Percentiles rank a stretch among this genome's conserved stretches.
phyloP scores from a whole-genome alignment of 345 rosid genomes.

The Theobroma cacao region DNA sequence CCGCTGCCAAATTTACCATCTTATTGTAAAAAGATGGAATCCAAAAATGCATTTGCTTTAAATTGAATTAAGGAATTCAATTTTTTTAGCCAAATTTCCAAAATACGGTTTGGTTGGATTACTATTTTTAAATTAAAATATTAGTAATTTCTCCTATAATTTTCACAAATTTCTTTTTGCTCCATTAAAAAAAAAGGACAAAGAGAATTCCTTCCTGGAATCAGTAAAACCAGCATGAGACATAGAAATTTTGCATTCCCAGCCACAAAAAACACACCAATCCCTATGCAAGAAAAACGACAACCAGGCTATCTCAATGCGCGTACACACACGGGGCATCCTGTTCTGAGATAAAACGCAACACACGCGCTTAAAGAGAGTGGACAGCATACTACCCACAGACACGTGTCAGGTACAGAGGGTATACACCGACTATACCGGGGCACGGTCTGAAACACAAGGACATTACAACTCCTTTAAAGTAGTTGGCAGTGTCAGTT shows the following conservation, averaged over 20 bases:
- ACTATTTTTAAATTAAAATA: too few relatives aligned
- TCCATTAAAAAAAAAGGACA: not conserved
- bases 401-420: conserved; percentile 35
- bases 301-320: not conserved
- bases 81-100: too few relatives aligned
- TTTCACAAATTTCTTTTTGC: not conserved
- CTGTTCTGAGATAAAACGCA: not conserved
- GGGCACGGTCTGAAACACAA: conserved; percentile 28
- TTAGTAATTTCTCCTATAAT: too few relatives aligned
- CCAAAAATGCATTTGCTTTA: too few relatives aligned
- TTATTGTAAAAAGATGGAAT: too few relatives aligned
- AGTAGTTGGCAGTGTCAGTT: conserved; percentile 28
- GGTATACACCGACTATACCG: conserved; percentile 27
- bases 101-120: too few relatives aligned
- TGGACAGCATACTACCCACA: conserved; percentile 8
- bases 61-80: too few relatives aligned
- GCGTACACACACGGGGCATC: not conserved
- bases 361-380: not conserved
- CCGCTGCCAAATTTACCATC: not conserved
- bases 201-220: conserved; percentile 11
- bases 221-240: conserved; percentile 1
- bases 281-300: conserved; percentile 8
- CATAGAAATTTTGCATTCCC: not conserved
- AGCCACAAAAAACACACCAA: not conserved
- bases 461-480: conserved; percentile 23